These are phyloP conservation scores for Hansenula sp. DNA, from an alignment of 1,139 yeast species.

Conservation along the genomic window DNA sequence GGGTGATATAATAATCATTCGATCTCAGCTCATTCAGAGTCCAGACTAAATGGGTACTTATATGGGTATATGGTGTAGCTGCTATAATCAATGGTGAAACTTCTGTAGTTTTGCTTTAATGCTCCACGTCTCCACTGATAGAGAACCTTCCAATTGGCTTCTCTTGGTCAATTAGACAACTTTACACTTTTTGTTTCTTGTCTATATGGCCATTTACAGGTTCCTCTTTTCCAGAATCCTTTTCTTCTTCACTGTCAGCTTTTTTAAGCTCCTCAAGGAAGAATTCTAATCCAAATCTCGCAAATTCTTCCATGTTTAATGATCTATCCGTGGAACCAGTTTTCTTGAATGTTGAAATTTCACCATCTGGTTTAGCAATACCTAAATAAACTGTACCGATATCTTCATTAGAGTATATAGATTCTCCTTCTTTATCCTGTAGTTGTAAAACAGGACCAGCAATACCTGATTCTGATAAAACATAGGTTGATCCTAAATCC, in stretches of 20 bases:
- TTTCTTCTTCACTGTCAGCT: constrained; percentile 6
- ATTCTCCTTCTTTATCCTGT: constrained; percentile 5
- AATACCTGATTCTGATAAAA: constrained; percentile 81
- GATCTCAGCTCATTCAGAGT: too few relatives aligned
- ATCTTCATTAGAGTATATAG: constrained; percentile 23
- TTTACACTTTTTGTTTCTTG: constrained; percentile 1
- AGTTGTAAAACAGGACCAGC: constrained; percentile 60
- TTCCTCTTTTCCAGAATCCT: constrained; percentile 2
- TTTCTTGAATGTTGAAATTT: constrained; percentile 41
- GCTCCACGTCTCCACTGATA: too few relatives aligned
- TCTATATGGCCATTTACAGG: neutral
- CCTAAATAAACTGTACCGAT: constrained; percentile 74
- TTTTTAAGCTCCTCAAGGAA: constrained; percentile 38
- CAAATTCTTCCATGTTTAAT: constrained; percentile 71
- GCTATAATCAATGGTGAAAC: too few relatives aligned
- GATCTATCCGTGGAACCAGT: constrained; percentile 52
- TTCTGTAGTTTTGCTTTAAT: too few relatives aligned
- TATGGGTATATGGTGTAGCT: too few relatives aligned
- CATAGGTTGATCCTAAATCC: constrained; percentile 79
- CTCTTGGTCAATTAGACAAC: too few relatives aligned
- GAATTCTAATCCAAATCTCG: constrained; percentile 59
- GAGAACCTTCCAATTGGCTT: too few relatives aligned
- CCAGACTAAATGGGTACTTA: too few relatives aligned
- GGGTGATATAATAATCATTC: too few relatives aligned
- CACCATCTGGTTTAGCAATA: constrained; percentile 62